Evolutionary conservation across 1,284 basidiomycete species (phyloP), one percentile per base, ranked within the genome.

Genomic region (Leucoagaricus sp.): DNA sequence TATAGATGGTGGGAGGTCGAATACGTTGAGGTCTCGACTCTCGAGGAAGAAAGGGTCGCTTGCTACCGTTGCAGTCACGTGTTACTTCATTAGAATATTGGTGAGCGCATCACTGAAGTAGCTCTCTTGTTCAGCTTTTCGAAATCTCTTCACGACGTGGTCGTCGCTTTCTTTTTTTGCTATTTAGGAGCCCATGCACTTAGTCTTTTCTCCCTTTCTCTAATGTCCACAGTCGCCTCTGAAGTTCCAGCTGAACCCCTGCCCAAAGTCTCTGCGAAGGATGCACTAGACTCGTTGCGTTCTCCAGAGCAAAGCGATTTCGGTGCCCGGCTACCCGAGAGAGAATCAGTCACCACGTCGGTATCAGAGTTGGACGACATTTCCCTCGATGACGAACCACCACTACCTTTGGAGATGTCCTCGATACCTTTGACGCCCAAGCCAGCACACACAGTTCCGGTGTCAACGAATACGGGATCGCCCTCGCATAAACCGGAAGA

Each of bases 331-430:
- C 62, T 61, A 57, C 62, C 65, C 21, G 65, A 58, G 34, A 66
- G 78, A 40, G 75, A 77, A 53, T 84, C 82, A 15, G 65, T 79
- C 28, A 73, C 78, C 8, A 78, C 78, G 42, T 80, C 83, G 9
- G 33, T 60, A 12, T 50, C 55, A 8, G 84, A 84, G 61, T 79
- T 84, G 60, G 85, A 83, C 59, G 84, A 87, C 58, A 80, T 84
- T 58, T 72, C 75, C 28, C 71, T 85, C 36, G 84, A 89, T 63
- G 87, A 89, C 55, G 61, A 72, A 45, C 28, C 1, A 72, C 72
- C 26, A 82, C 31, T 85, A 60, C 85, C 85, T 9, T 81, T 82
- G 3, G 78, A 54, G 65, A 64, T 73, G 61, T 47, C 63, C 38
- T 38, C 58, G 55, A 33, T 33, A 12, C 17, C 40, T 50, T 13